Base-by-base conservation (phyloP, 208 protist genomes). In the Trypanosomatidae sp. region DNA sequence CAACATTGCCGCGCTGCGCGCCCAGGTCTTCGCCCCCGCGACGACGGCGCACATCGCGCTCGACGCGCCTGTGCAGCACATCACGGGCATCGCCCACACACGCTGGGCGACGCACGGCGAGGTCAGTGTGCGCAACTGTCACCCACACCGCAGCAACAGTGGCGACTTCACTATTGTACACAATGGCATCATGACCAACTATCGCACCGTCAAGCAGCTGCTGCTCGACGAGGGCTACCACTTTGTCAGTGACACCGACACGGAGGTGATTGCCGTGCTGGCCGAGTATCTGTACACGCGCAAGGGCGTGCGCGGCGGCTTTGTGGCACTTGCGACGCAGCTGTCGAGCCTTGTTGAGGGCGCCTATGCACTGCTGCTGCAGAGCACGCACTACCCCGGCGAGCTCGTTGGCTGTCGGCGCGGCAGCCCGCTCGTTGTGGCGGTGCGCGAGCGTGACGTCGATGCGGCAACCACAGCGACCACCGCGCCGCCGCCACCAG, bases 181-280 rank as follows among this genome's bases (percentile, higher is more conserved):
- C 78, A 98, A 97, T 58, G 96, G 96, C 27, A 96, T 98, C 45
- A 94, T 97, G 57, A 93, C 85, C 23, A 98, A 98, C 83, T 94
- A 79, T 48, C 62, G 65, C 33, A 53, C 57, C 13, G 55, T 97
- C 19, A 86, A 84, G 55, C 38, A 86, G 49, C 42, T 82, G 26
- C 56, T 97, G 6, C 3, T 43, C 15, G 33, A 43, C 23, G 66
- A 91, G 56, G 88, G 90, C 35, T 89, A 91, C 52, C 26, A 30
- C 18, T 96, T 96, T 56, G 23, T 24, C 24, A 88, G 71, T 33
- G 86, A 97, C 22, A 98, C 92, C 21, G 95, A 97, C 65, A 97
- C 94, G 5, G 93, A 97, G 66, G 82, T 95, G 11, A 94, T 98
- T 32, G 75, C 73, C 15, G 72, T 95, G 38, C 68, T 97, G 8